A percentile compares a stretch with the other conserved stretches of the same genome.
Evolutionary conservation across 805 yeast species (phyloP).

Genomic region (Metschnikowia orientalis): DNA sequence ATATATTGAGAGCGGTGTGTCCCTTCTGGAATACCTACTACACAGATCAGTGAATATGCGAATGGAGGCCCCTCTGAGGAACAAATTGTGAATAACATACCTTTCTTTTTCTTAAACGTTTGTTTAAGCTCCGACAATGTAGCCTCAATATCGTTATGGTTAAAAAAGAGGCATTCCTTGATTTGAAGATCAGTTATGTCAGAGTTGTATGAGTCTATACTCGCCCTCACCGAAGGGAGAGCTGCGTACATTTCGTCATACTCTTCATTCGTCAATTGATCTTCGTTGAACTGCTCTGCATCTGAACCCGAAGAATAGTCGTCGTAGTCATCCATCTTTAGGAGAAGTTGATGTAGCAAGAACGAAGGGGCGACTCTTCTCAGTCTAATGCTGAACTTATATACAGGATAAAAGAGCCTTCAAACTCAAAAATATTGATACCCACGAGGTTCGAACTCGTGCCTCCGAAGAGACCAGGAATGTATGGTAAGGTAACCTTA

Average conservation of each 20-base stretch:
- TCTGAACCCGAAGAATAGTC: slow-evolving; percentile 25
- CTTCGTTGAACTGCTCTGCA: slow-evolving; percentile 36
- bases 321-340: slow-evolving; percentile 17
- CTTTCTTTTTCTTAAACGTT: slow-evolving; percentile 31
- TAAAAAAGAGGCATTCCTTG: slow-evolving; percentile 55
- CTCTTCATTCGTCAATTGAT: slow-evolving; percentile 35
- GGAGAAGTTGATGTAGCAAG: too few relatives aligned
- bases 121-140: slow-evolving; percentile 45
- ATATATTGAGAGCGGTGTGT: slow-evolving; percentile 5
- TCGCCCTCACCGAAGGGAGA: slow-evolving; percentile 41
- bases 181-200: slow-evolving; percentile 46
- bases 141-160: slow-evolving; percentile 52
- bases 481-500: slow-evolving; percentile 26
- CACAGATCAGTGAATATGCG: slow-evolving; percentile 2
- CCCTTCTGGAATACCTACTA: slow-evolving; percentile 5
- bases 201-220: slow-evolving; percentile 38
- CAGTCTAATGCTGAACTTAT: too few relatives aligned
- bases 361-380: too few relatives aligned
- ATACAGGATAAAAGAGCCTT: too few relatives aligned
- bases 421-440: slow-evolving; percentile 19
- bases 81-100: slow-evolving; percentile 35
- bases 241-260: slow-evolving; percentile 39
- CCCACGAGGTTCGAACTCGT: slow-evolving; percentile 30
- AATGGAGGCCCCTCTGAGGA: not conserved
- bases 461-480: slow-evolving; percentile 31